Evolutionary conservation across 1,139 yeast genomes (phyloP), one percentile per base, ranked within the genome.

Genomic region (Taphrina flavorubra): DNA sequence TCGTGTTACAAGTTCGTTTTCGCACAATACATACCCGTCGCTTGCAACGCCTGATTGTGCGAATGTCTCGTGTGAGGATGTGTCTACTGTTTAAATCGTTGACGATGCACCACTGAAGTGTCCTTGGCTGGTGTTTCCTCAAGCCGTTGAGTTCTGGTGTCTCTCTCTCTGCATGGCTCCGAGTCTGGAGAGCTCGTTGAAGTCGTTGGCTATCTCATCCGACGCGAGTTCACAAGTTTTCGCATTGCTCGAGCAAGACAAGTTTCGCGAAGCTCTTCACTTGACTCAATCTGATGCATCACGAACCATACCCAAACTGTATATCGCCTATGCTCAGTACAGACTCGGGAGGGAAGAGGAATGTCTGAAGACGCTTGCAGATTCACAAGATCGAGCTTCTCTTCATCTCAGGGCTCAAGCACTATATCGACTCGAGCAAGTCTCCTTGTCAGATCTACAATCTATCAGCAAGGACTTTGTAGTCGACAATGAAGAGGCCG

Each of bases 321-420:
- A 63, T 44, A n/a, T 36, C 39, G 67, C 67, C 20, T 63, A 63
- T 46, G 67, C 61, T 10, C 56, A 44, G 20, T 63, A 63, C 37
- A 34, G 61, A 10, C 67, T 63, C 18, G 67, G 67, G 6, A n/a
- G 34, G 14, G 67, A 63, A 25, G 47, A 53, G 39, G 47, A 55
- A n/a, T 63, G 67, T 25, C 20, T 63, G 20, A 40, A 18, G 36
- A 55, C 59, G 7, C 55, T 44, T 5, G 53, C 51, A 10, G 53
- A 58, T 4, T 51, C 51, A 8, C 18, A 20, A 34, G 62, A 58
- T 18, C 47, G 65, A 14, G 61, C 55, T 2, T 47, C 44, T 42
- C 51, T 16, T 31, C 67, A 63, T 46, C 44, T 63, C 31, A 16
- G 37, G 8, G 67, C 67, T 4, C 67, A 63, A 46, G 67, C 67